A percentile compares a stretch with the other conserved stretches of the same genome.
phyloP scores from a whole-genome alignment of 2,329 filamentous ascomycete genomes.

The Diaporthe ilicicola region DNA sequence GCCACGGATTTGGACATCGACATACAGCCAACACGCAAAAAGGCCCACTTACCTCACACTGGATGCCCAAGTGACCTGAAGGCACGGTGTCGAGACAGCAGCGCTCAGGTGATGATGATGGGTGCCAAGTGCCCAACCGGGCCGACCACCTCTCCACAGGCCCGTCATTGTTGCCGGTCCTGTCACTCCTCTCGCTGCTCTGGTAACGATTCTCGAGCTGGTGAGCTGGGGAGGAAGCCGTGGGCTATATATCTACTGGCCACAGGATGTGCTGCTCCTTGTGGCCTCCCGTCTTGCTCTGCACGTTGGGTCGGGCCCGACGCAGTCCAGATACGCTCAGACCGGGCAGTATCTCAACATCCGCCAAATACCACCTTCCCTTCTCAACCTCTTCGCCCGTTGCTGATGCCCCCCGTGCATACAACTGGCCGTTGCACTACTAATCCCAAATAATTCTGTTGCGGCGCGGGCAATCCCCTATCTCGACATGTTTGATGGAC shows the following conservation, averaged over 20 bases:
- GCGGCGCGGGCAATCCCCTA: not conserved
- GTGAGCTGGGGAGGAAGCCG: not conserved
- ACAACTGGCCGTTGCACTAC: not conserved
- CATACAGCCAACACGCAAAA: not conserved
- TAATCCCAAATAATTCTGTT: not conserved
- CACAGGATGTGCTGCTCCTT: not conserved
- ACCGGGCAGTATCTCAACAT: not conserved
- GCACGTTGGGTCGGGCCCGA: not conserved
- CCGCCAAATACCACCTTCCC: constrained; percentile 16
- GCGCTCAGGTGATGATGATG: constrained; percentile 11
- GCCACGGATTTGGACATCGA: not conserved
- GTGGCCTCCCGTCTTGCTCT: not conserved
- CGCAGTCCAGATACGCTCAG: not conserved
- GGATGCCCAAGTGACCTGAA: not conserved
- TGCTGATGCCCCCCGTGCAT: not conserved
- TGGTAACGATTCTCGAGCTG: not conserved
- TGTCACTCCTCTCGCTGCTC: not conserved
- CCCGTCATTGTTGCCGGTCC: not conserved
- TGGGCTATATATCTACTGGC: not conserved
- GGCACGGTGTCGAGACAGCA: not conserved
- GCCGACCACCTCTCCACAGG: not conserved
- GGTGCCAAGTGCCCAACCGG: not conserved
- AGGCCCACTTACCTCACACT: not conserved
- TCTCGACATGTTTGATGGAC: not conserved
- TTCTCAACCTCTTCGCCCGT: constrained; percentile 9